Evolutionary conservation across 2,329 filamentous ascomycete species (phyloP), one percentile per base, ranked within the genome.

Genomic region (Mycosphaerella sp.): DNA sequence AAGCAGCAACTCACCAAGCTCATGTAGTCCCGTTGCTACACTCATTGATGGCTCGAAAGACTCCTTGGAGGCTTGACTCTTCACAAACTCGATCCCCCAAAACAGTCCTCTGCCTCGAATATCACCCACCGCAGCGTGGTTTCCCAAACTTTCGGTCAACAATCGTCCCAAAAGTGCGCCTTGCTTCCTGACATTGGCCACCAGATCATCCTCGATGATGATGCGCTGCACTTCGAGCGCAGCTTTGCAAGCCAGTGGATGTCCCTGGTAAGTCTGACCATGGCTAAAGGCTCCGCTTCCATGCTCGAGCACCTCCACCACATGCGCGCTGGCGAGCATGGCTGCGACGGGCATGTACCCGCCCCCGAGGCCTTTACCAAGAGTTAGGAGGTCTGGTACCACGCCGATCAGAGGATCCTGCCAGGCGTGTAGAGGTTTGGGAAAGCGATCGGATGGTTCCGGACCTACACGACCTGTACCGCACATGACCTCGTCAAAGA

Each of bases 401-500:
- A 79, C 70, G 0, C 69, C 74, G 25, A 82, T 76, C 6, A 62
- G 53, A 8, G 65, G 64, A 42, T 80, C 73, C 58, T 84, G 73
- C 77, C 80, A 86, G 1, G 80, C 79, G 67, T 86, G 78, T 57
- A 84, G 66, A 7, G 66, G 65, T 25, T 55, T 60, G 8, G 62
- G 62, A 41, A 58, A 64, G 18, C 50, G 54, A 12, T 54, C 52
- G 4, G 64, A 59, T 3, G 64, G 61, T 32, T 59, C 59, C 4
- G 71, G 75, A 0, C 81, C 82, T 0, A 75, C 76, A 1, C 81
- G 71, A 1, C 82, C 82, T 66, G 78, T 78, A 2, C 83, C 83
- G 42, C 79, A 84, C 84, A 89, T 87, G 40, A 89, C 76, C 64
- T 91, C 87, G 61, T 93, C 88, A 0, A 91, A 70, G 41, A 91